A percentile compares a stretch with the other conserved stretches of the same genome.
Evolutionary conservation across 2,329 filamentous ascomycete genomes (phyloP).

Genomic region (Gliomastix tumulicola): DNA sequence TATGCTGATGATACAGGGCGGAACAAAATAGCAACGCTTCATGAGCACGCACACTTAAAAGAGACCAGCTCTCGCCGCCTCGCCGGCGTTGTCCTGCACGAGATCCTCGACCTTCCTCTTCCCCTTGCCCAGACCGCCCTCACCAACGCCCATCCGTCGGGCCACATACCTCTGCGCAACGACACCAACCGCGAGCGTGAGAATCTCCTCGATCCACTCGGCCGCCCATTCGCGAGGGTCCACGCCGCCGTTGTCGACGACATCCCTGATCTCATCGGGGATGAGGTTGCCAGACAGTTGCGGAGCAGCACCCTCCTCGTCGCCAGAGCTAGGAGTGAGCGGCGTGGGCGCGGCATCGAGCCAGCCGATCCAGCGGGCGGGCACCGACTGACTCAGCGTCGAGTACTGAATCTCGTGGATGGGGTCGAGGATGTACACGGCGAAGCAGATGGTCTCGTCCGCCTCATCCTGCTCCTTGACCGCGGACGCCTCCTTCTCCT

Average conservation of each 20-base stretch:
- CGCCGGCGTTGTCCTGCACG: conserved; percentile 48
- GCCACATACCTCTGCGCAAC: conserved; percentile 95
- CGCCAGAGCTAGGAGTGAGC: conserved; percentile 44
- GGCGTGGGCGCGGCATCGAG: conserved; percentile 70
- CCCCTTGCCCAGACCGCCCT: conserved; percentile 58
- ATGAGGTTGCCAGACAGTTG: too few species aligned
- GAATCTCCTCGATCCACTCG: conserved; percentile 89
- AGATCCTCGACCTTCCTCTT: conserved; percentile 54
- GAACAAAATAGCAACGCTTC: too few species aligned
- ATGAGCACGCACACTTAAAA: conserved; percentile 2
- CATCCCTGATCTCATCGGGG: conserved; percentile 84
- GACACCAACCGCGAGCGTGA: conserved; percentile 72
- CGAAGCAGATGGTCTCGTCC: conserved; percentile 64
- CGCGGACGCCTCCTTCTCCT: conserved; percentile 46
- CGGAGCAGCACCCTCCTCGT: conserved; percentile 16
- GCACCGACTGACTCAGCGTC: conserved; percentile 75
- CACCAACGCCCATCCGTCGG: conserved; percentile 89
- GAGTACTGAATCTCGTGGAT: conserved; percentile 86
- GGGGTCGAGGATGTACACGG: conserved; percentile 77
- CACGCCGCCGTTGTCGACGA: conserved; percentile 67
- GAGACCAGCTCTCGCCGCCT: conserved; percentile 45
- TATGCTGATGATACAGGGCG: too few species aligned
- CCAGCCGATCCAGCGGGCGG: conserved; percentile 84
- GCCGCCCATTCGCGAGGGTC: conserved; percentile 96
- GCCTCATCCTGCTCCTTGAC: conserved; percentile 43